A percentile compares a stretch with the other conserved stretches of the same genome.
phyloP scores from a whole-genome alignment of 257 asterid species.

The Solanum chiquidenum region DNA sequence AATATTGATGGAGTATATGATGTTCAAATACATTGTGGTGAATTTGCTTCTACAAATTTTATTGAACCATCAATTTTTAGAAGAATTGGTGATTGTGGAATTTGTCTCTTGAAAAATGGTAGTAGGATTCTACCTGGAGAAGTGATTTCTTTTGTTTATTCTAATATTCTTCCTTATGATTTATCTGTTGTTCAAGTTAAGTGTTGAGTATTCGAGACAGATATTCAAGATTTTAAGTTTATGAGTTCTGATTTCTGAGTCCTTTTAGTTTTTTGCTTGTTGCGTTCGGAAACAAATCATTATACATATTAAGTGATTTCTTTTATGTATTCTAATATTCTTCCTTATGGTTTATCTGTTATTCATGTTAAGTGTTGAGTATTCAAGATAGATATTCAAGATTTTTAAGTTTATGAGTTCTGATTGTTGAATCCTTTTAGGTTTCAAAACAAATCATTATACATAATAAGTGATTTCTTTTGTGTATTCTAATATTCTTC shows the following conservation, averaged over 20 bases:
- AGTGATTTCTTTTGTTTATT: slow-evolving; percentile 48
- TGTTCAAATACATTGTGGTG: slow-evolving; percentile 37
- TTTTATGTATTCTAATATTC: slow-evolving; percentile 42
- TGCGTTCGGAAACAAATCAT: fast-evolving
- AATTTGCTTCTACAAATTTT: slow-evolving; percentile 44
- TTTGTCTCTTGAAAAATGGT: slow-evolving; percentile 43
- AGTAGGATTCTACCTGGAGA: slow-evolving; percentile 34
- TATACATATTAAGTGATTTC: slow-evolving; percentile 15
- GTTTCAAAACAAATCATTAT: too few relatives aligned
- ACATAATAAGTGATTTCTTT: slow-evolving; percentile 25
- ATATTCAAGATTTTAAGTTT: not conserved
- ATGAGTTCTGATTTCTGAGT: not conserved
- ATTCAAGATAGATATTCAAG: not conserved
- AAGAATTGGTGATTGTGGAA: slow-evolving; percentile 9
- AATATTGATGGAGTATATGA: slow-evolving; percentile 27
- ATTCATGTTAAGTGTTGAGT: slow-evolving; percentile 21
- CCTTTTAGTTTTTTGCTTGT: not conserved
- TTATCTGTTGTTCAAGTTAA: slow-evolving; percentile 20
- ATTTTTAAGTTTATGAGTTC: not conserved
- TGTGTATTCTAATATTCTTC: slow-evolving; percentile 44
- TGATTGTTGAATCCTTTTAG: not conserved
- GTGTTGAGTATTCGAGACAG: slow-evolving; percentile 2
- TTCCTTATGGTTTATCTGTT: slow-evolving; percentile 32
- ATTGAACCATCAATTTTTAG: slow-evolving; percentile 42
- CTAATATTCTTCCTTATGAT: slow-evolving; percentile 45